phyloP scores from a whole-genome alignment of 805 yeast species.

The Maudiozyma saulgeensis region DNA sequence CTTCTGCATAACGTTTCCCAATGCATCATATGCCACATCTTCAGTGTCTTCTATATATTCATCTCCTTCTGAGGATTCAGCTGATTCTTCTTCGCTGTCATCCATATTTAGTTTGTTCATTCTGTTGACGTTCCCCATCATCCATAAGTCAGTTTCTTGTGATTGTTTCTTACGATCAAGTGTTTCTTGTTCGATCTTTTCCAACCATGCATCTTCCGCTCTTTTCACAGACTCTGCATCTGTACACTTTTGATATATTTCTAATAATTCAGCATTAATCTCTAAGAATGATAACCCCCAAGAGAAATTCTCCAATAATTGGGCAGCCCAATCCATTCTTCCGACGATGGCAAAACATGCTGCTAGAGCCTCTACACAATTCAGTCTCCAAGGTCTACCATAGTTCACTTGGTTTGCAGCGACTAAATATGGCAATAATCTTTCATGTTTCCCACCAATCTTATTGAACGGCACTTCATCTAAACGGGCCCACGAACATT shows the following conservation, averaged over 20 bases:
- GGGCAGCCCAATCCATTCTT: conserved; percentile 77
- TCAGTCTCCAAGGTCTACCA: conserved; percentile 90
- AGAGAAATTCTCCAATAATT: conserved; percentile 66
- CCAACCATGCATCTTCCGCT: conserved; percentile 73
- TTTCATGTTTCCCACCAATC: conserved; percentile 83
- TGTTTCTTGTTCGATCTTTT: conserved; percentile 54
- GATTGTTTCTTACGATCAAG: conserved; percentile 48
- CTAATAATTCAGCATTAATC: conserved; percentile 69
- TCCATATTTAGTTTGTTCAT: conserved; percentile 15
- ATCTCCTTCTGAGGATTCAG: conserved; percentile 4
- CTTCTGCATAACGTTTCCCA: conserved; percentile 17
- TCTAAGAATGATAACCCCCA: conserved; percentile 90
- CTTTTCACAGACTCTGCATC: conserved; percentile 62
- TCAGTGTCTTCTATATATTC: conserved; percentile 5
- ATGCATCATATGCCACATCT: conserved; percentile 11
- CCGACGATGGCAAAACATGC: conserved; percentile 96
- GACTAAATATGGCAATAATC: conserved; percentile 81
- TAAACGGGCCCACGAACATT: conserved; percentile 97
- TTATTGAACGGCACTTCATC: conserved; percentile 91
- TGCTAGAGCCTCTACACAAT: conserved; percentile 95
- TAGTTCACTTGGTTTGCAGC: conserved; percentile 97
- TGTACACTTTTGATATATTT: conserved; percentile 66
- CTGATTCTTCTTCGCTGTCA: conserved; percentile 11
- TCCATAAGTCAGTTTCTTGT: conserved; percentile 58
- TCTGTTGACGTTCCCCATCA: conserved; percentile 68